These are phyloP conservation scores for Malassezia obtusa DNA, from an alignment of 1,284 basidiomycete genomes.

Conservation along the genomic window DNA sequence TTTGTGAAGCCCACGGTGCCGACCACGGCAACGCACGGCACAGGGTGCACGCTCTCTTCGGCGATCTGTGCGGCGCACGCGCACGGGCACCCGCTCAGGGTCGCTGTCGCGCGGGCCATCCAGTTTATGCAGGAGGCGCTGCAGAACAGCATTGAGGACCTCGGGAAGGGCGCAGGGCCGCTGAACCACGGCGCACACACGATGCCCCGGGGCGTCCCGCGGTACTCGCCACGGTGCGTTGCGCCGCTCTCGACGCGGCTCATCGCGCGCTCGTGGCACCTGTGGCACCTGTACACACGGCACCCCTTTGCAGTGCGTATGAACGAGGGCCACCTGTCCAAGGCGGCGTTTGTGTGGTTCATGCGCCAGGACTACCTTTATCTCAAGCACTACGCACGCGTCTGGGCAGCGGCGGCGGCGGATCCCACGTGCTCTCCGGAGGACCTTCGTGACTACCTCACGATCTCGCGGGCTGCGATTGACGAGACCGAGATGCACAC, in stretches of 20 bases:
- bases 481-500: constrained; percentile 30
- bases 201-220: constrained; percentile 44
- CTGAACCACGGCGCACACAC: constrained; percentile 73
- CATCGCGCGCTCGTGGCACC: constrained; percentile 26
- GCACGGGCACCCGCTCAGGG: constrained; percentile 55
- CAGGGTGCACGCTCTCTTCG: constrained; percentile 81
- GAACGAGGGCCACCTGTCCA: constrained; percentile 61
- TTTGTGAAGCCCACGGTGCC: constrained; percentile 30
- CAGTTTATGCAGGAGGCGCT: constrained; percentile 70
- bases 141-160: constrained; percentile 56
- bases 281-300: constrained; percentile 50
- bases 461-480: constrained; percentile 50
- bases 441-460: constrained; percentile 59
- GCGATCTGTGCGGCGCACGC: constrained; percentile 66
- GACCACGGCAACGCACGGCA: constrained; percentile 61
- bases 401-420: constrained; percentile 59
- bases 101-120: constrained; percentile 59
- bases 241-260: constrained; percentile 7
- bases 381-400: constrained; percentile 52
- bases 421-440: constrained; percentile 50
- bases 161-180: constrained; percentile 73
- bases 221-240: not conserved
- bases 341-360: constrained; percentile 67
- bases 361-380: constrained; percentile 59
- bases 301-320: constrained; percentile 73